Percentiles rank a stretch among this genome's conserved stretches.
Evolutionary conservation across 306 rosid genomes (phyloP).

Genomic region (Albizia julibrissin): DNA sequence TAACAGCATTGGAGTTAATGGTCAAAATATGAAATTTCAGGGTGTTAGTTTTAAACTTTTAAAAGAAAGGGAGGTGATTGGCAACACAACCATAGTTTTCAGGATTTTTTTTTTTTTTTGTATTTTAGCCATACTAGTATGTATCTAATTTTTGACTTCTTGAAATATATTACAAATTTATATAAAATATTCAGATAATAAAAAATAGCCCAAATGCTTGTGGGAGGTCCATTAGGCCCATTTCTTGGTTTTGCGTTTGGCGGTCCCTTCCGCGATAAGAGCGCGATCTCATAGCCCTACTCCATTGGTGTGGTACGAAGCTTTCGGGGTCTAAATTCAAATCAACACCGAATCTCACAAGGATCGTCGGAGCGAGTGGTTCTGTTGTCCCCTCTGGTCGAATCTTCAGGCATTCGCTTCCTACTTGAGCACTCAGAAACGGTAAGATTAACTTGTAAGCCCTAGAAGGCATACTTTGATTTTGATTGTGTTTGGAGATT

Average conservation of each 20-base stretch:
- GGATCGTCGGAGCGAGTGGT: slow-evolving; percentile 14
- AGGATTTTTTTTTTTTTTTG: too few species aligned
- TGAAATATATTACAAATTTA: too few species aligned
- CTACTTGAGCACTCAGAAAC: slow-evolving; percentile 13
- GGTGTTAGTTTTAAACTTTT: too few species aligned
- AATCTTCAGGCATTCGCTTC: slow-evolving; percentile 17
- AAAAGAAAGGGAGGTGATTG: too few species aligned
- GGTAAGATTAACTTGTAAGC: slow-evolving; percentile 25
- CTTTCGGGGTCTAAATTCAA: slow-evolving; percentile 29
- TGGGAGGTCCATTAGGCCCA: slow-evolving; percentile 22
- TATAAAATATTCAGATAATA: too few species aligned
- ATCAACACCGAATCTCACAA: background rate
- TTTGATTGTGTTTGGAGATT: background rate
- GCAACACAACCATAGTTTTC: too few species aligned
- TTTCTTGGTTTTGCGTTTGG: background rate
- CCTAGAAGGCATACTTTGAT: slow-evolving; percentile 17
- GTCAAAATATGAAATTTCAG: too few species aligned
- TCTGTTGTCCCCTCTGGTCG: background rate
- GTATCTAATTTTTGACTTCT: too few species aligned
- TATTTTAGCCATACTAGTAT: too few species aligned
- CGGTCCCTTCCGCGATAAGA: slow-evolving; percentile 57
- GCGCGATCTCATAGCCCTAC: slow-evolving; percentile 55
- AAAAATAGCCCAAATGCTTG: background rate
- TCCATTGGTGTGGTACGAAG: slow-evolving; percentile 20
- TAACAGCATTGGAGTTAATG: too few species aligned